Evolutionary conservation across 2,329 filamentous ascomycete genomes (phyloP), one percentile per base, ranked within the genome.

Genomic region (Lecanoromycetidae sp.): DNA sequence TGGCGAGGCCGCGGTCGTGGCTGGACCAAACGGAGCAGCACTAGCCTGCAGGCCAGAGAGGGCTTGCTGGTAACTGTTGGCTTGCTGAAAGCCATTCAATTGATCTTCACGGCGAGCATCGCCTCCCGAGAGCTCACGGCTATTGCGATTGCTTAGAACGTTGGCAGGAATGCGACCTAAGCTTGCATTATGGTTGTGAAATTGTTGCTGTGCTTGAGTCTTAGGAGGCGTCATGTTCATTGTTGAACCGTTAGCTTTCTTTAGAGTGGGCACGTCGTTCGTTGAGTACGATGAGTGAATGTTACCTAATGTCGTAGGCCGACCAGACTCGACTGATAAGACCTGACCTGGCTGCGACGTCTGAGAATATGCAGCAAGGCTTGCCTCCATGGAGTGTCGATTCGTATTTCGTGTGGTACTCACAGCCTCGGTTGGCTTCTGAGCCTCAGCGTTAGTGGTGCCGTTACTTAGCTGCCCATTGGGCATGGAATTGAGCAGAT

Each of bases 281-380:
- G 86, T 80, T 8, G 91, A 95, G 68, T 85, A 95, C 0, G 90
- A 95, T 36, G 84, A 81, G 65, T 88, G 84, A 49, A 94, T 75
- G 22, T 45, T 55, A 4, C 42, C 51, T 20, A 55, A 35, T n/a
- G 42, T 48, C 12, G 43, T 46, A 35, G 26, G 62, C 54, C 46
- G 57, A 54, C 37, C 53, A 46, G 43, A 54, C 39, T 72, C 71
- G 15, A 62, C 56, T 3, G 63, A 56, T 52, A 58, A 66, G 36
- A 48, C 54, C 44, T 57, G 60, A 50, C 58, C 55, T 17, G 55
- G 51, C 30, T 61, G 51, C 46, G 72, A 39, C 25, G 43, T 78
- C 59, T 79, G 75, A 57, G 56, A 54, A 55, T 63, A 63, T 36
- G 61, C 51, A n/a, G 50, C 48, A 15, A 55, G 22, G 13, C 39